Evolutionary conservation across 2,329 filamentous ascomycete genomes (phyloP).

Genomic region (Beauveria sp.): DNA sequence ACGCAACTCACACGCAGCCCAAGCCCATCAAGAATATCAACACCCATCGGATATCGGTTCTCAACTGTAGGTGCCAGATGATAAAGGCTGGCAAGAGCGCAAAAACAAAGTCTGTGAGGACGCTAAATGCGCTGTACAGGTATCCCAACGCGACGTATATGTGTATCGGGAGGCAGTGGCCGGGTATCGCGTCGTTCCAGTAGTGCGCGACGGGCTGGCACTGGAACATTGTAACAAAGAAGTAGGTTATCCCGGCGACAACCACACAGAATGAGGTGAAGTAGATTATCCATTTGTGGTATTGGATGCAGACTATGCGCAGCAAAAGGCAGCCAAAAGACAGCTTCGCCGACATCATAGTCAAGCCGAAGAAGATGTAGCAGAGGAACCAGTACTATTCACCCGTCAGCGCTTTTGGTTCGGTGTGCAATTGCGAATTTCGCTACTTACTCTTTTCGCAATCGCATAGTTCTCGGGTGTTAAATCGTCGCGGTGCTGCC

Average conservation of each 20-base stretch:
- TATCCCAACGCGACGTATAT: conserved; percentile 41
- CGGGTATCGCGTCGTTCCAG: conserved; percentile 19
- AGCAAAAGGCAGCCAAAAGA: conserved; percentile 21
- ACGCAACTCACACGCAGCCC: conserved; percentile 36
- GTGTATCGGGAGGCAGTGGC: conserved; percentile 24
- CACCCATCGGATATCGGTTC: conserved; percentile 37
- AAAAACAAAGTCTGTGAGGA: conserved; percentile 38
- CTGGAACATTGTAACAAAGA: conserved; percentile 25
- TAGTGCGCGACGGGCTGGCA: conserved; percentile 22
- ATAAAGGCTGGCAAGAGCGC: conserved; percentile 44
- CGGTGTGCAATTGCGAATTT: no score
- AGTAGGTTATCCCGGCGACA: conserved; percentile 23
- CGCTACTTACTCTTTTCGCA: conserved; percentile 25
- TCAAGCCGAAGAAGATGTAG: conserved; percentile 19
- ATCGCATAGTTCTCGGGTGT: conserved; percentile 14
- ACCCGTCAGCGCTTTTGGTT: not conserved
- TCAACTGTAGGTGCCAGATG: conserved; percentile 45
- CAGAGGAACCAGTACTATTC: conserved; percentile 17
- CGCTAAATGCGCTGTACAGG: conserved; percentile 38
- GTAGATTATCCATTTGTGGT: conserved; percentile 22
- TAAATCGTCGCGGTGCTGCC: conserved; percentile 25
- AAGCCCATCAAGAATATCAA: conserved; percentile 44
- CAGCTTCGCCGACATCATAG: conserved; percentile 19
- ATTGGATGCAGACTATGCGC: conserved; percentile 17
- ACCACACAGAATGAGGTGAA: conserved; percentile 21